Conservation (phyloP, 164 flowering plant species). For the Macadamia integrifolia region DNA sequence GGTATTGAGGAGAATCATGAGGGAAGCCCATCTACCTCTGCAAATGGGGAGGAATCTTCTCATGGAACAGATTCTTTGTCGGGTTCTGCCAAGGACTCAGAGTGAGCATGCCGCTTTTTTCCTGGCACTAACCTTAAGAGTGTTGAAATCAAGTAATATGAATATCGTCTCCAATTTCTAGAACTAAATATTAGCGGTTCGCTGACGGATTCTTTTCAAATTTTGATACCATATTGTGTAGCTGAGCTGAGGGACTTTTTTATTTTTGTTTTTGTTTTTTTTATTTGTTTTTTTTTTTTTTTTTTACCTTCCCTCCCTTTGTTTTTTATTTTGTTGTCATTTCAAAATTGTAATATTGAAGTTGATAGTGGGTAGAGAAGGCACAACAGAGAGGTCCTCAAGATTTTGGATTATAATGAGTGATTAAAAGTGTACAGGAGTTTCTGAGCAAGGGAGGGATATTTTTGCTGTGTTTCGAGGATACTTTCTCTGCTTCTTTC, state of each 20-base stretch:
- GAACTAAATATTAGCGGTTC: background rate
- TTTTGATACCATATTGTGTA: conserved; percentile 12
- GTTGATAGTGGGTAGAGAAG: conserved; percentile 5
- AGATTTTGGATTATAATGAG: conserved; percentile 7
- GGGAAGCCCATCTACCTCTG: conserved; percentile 38
- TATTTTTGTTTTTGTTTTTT: background rate
- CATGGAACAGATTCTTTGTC: conserved; percentile 36
- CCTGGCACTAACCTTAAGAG: conserved; percentile 26
- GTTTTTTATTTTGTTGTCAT: background rate
- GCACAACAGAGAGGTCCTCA: conserved; percentile 8
- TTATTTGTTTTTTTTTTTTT: too few relatives aligned
- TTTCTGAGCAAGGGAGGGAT: conserved; percentile 11
- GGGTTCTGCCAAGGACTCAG: conserved; percentile 46
- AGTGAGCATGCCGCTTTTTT: conserved; percentile 22
- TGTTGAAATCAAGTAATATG: conserved; percentile 4
- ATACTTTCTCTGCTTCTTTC: conserved; percentile 7
- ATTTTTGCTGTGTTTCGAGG: conserved; percentile 6
- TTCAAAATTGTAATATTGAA: conserved; percentile 6
- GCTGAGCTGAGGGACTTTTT: background rate
- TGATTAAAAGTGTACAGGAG: conserved; percentile 19
- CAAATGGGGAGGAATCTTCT: conserved; percentile 41
- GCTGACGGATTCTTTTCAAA: conserved; percentile 11
- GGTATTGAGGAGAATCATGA: conserved; percentile 41
- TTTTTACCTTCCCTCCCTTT: background rate
- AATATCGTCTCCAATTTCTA: conserved; percentile 8